These are phyloP conservation scores for Salmacisia buchloeana DNA, from an alignment of 1,284 basidiomycete genomes.

Conservation along the genomic window DNA sequence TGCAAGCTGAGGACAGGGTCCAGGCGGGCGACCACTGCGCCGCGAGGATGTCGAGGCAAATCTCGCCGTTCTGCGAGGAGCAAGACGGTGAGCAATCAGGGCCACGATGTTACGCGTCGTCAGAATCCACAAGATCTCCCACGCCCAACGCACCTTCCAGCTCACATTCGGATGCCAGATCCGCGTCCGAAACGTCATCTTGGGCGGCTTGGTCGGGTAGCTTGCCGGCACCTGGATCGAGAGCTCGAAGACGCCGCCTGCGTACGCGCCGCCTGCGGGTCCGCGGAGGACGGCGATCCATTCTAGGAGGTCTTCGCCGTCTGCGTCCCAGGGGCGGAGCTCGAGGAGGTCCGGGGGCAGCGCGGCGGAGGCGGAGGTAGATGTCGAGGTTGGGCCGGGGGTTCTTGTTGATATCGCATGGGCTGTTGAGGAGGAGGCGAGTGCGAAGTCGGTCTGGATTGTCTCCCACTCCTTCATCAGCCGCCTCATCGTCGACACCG, in stretches of 20 bases:
- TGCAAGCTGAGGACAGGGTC: constrained; percentile 43
- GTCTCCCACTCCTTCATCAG: constrained; percentile 35
- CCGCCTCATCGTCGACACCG: constrained; percentile 19
- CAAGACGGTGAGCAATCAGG: neutral
- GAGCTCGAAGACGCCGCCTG: constrained; percentile 32
- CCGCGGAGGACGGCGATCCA: constrained; percentile 36
- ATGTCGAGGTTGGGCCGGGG: too few species aligned
- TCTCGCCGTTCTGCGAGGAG: constrained; percentile 40
- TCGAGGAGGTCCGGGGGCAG: constrained; percentile 33
- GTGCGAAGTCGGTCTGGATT: constrained; percentile 19
- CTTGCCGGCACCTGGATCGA: constrained; percentile 27
- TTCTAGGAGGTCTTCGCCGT: constrained; percentile 36
- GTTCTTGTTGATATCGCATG: neutral
- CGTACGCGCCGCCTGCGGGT: constrained; percentile 26
- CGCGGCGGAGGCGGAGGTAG: constrained; percentile 11
- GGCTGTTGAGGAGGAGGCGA: constrained; percentile 7
- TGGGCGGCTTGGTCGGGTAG: constrained; percentile 47
- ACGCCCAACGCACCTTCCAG: constrained; percentile 26
- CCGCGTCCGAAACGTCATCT: constrained; percentile 35
- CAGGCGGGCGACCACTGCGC: constrained; percentile 50
- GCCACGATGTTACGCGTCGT: neutral
- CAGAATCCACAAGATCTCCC: neutral
- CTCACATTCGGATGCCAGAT: constrained; percentile 47
- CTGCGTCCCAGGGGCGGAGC: constrained; percentile 35
- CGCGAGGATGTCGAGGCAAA: constrained; percentile 48